These are phyloP conservation scores for Davidsoniella australis DNA, from an alignment of 2,329 filamentous ascomycete species.

Conservation along the genomic window DNA sequence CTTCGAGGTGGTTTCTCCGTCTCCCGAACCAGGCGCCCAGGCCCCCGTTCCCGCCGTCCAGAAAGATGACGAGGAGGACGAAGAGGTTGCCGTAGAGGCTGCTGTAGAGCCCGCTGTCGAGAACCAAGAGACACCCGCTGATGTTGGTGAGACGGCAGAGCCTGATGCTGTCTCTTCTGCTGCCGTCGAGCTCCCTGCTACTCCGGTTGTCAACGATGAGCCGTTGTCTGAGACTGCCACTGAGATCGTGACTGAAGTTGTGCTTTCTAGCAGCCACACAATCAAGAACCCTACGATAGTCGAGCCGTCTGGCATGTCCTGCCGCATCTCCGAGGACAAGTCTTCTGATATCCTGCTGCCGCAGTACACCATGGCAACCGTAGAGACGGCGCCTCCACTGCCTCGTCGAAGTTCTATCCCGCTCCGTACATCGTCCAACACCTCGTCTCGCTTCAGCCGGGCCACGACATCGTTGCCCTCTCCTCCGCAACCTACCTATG, in stretches of 20 bases:
- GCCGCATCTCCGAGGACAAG: too few species aligned
- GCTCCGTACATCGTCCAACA: too few species aligned
- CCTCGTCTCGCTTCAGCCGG: too few species aligned
- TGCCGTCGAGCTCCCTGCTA: neutral
- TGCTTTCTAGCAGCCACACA: neutral
- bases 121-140: neutral
- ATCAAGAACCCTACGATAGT: neutral
- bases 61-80: neutral
- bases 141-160: too few species aligned
- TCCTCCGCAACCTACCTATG: neutral
- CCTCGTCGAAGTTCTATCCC: neutral
- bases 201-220: neutral
- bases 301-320: neutral
- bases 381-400: neutral
- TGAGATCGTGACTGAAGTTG: neutral
- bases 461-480: neutral
- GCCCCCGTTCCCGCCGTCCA: neutral
- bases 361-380: too few species aligned
- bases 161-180: neutral
- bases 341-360: too few species aligned
- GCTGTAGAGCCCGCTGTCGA: neutral
- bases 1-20: conserved; percentile 8
- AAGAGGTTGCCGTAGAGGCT: neutral
- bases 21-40: neutral
- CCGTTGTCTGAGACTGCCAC: neutral